Conservation (phyloP, 306 rosid species). For the Abrus precatorius region DNA sequence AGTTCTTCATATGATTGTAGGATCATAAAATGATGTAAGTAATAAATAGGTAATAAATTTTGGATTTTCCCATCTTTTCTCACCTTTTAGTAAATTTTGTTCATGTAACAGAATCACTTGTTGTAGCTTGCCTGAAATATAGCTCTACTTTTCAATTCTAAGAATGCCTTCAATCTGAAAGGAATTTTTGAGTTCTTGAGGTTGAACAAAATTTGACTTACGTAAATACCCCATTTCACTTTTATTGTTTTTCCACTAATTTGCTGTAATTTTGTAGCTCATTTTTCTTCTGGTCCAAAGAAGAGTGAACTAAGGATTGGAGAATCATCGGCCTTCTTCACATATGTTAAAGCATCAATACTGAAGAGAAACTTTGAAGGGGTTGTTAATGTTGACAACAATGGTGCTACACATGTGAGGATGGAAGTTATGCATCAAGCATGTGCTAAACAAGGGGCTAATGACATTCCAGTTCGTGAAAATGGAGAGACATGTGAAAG, state of each 20-base stretch:
- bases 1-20: conserved; percentile 15
- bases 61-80: conserved; percentile 1
- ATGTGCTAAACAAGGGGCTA: conserved; percentile 54
- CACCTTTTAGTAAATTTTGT: conserved; percentile 34
- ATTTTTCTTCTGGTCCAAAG: conserved; percentile 72
- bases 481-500: conserved; percentile 72
- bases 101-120: conserved; percentile 33
- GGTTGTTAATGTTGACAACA: conserved; percentile 53
- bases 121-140: conserved; percentile 18
- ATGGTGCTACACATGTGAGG: conserved; percentile 50
- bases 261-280: conserved; percentile 54
- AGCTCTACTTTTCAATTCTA: conserved; percentile 14
- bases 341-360: conserved; percentile 75
- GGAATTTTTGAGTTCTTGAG: conserved; percentile 21
- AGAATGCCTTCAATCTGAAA: conserved; percentile 22
- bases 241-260: conserved; percentile 33
- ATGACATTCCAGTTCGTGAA: conserved; percentile 57
- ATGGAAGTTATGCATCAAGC: conserved; percentile 58
- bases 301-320: conserved; percentile 94
- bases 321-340: conserved; percentile 92
- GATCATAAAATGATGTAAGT: conserved; percentile 10
- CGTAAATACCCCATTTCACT: conserved; percentile 12
- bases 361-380: conserved; percentile 61
- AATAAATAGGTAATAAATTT: neutral
- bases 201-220: conserved; percentile 27